Conservation (phyloP, 495 filamentous ascomycete species). For the Schizothecium vesticola region DNA sequence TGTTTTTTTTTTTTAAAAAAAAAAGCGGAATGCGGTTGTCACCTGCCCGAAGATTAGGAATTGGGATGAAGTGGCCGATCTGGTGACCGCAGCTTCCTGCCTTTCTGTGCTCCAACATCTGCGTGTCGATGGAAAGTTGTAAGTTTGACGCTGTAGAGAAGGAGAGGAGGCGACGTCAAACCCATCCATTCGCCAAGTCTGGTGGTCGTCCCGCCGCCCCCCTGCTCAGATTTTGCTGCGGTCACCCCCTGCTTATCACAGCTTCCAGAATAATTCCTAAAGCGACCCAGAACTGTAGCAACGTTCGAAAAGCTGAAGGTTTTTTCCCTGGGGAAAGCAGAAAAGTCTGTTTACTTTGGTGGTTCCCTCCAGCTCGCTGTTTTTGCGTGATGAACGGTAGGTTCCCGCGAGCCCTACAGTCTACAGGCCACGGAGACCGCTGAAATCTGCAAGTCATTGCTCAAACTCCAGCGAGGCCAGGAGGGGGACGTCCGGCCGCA, state of each 20-base stretch:
- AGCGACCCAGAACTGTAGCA: background rate
- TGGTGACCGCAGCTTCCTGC: background rate
- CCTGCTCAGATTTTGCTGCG: background rate
- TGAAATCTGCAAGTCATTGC: background rate
- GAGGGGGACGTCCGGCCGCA: background rate
- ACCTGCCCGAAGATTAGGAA: background rate
- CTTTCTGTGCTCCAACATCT: background rate
- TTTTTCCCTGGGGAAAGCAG: background rate
- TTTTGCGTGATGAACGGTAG: background rate
- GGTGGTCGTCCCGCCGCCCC: background rate
- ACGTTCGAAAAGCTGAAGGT: background rate
- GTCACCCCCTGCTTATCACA: background rate
- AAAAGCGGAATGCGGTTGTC: background rate
- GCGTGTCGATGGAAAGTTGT: background rate
- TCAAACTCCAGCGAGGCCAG: background rate
- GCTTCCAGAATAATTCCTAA: constrained; percentile 24
- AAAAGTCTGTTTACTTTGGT: background rate
- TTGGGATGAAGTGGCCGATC: background rate
- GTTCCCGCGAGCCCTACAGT: background rate
- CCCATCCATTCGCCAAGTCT: background rate
- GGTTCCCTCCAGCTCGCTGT: background rate
- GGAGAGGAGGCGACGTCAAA: background rate
- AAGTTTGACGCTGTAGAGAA: background rate
- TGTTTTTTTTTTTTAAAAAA: background rate
- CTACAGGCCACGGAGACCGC: background rate